A percentile compares a stretch with the other conserved stretches of the same genome.
Conservation (phyloP, 345 rosid species). For the Eucalyptus sp. region DNA sequence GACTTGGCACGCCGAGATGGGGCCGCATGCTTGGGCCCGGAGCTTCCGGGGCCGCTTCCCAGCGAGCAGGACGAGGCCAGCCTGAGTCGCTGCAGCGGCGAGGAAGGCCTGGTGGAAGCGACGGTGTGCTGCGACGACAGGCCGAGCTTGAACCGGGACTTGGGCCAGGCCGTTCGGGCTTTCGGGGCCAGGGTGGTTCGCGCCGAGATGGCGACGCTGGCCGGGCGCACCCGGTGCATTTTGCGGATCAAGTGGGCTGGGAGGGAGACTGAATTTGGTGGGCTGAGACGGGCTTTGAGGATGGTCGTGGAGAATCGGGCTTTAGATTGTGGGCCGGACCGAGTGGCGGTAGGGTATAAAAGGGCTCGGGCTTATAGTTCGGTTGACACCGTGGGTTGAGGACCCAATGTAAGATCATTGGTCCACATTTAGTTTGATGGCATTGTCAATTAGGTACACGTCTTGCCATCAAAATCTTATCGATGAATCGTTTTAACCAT, state of each 20-base stretch:
- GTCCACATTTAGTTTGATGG: background rate
- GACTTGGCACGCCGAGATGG: conserved; percentile 2
- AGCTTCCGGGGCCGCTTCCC: conserved; percentile 11
- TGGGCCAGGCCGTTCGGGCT: conserved; percentile 14
- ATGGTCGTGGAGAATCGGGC: conserved; percentile 25
- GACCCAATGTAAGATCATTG: background rate
- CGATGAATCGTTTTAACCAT: background rate
- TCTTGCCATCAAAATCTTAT: background rate
- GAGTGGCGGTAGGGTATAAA: background rate
- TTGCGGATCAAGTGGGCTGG: conserved; percentile 24
- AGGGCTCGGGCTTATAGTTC: background rate
- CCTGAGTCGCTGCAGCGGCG: conserved; percentile 1
- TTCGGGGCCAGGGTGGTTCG: conserved; percentile 27
- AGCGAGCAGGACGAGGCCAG: conserved; percentile 31
- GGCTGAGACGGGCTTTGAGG: conserved; percentile 20
- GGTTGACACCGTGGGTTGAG: background rate
- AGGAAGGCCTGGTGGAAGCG: conserved; percentile 8
- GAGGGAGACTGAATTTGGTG: conserved; percentile 12
- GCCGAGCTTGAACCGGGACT: conserved; percentile 32
- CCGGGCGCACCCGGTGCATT: conserved; percentile 30
- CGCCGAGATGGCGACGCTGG: conserved; percentile 48
- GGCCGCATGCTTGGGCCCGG: background rate
- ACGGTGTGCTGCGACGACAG: conserved; percentile 46
- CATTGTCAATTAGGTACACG: background rate
- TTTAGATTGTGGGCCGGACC: background rate